phyloP scores from a whole-genome alignment of 1,139 yeast species.

The Blastobotrys apis region DNA sequence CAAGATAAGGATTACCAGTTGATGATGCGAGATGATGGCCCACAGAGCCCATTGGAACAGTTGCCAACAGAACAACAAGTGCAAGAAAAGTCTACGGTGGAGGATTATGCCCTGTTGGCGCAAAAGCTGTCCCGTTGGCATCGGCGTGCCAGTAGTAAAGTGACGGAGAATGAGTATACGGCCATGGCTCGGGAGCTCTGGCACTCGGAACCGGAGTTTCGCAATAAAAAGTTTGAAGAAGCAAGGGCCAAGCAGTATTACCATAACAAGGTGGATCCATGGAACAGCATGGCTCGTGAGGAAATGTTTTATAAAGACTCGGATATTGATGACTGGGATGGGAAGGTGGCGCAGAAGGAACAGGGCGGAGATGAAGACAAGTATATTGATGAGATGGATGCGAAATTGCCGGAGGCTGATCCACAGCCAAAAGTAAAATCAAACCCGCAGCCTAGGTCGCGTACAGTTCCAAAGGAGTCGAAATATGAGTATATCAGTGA shows the following conservation, averaged over 20 bases:
- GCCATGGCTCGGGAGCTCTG: conserved; percentile 1
- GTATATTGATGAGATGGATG: background rate
- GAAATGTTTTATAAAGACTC: conserved; percentile 16
- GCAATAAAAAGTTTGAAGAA: background rate
- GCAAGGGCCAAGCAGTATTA: background rate
- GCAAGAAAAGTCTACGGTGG: too few relatives aligned
- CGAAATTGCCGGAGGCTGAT: background rate
- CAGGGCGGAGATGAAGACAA: background rate
- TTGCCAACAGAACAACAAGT: too few relatives aligned
- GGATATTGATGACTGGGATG: conserved; percentile 20
- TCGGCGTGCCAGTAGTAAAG: background rate
- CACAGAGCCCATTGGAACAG: too few relatives aligned
- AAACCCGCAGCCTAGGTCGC: too few relatives aligned
- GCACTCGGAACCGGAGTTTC: background rate
- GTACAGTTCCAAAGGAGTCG: too few relatives aligned
- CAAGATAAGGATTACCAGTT: too few relatives aligned
- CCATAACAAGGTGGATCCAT: background rate
- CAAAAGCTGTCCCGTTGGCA: background rate
- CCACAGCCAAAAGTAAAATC: background rate
- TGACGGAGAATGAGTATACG: conserved; percentile 1
- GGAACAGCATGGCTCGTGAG: conserved; percentile 7
- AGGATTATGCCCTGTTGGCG: background rate
- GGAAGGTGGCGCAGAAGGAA: background rate
- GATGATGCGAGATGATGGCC: too few relatives aligned
- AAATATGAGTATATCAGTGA: conserved; percentile 1